Conservation (phyloP, 345 rosid species). For the Arabis alpina region DNA sequence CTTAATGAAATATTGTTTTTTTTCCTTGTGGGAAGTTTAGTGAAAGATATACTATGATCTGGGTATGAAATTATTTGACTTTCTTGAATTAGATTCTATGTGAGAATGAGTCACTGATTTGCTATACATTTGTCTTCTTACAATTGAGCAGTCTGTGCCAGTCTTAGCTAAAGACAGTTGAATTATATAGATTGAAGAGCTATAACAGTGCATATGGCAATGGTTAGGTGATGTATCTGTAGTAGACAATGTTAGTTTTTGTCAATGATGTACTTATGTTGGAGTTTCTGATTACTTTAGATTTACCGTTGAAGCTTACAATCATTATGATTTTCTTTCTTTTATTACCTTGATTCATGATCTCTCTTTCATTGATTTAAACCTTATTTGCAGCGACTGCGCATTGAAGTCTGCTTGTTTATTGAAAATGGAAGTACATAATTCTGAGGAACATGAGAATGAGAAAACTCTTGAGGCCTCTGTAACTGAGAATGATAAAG, state of each 20-base stretch:
- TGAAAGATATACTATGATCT: background rate
- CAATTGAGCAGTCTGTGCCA: too few relatives aligned
- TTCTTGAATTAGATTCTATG: background rate
- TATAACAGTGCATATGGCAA: too few relatives aligned
- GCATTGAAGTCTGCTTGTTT: constrained; percentile 17
- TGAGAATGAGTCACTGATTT: too few relatives aligned
- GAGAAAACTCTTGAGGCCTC: constrained; percentile 25
- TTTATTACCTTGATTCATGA: background rate
- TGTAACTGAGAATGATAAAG: constrained; percentile 11
- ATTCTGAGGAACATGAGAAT: constrained; percentile 11
- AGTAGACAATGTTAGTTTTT: too few relatives aligned
- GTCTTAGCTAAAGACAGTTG: too few relatives aligned
- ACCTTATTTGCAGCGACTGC: constrained; percentile 17
- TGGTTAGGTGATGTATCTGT: too few relatives aligned
- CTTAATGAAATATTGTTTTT: background rate
- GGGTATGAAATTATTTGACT: background rate
- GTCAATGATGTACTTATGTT: background rate
- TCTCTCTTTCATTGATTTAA: background rate
- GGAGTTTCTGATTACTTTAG: background rate
- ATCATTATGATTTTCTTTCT: background rate
- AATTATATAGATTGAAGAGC: too few relatives aligned
- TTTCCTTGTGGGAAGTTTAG: background rate
- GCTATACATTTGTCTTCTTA: too few relatives aligned
- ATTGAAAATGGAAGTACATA: constrained; percentile 23
- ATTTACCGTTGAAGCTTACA: background rate